A percentile compares a stretch with the other conserved stretches of the same genome.
phyloP scores from a whole-genome alignment of 2,329 filamentous ascomycete genomes.

The Teratosphaeria epicoccoides region DNA sequence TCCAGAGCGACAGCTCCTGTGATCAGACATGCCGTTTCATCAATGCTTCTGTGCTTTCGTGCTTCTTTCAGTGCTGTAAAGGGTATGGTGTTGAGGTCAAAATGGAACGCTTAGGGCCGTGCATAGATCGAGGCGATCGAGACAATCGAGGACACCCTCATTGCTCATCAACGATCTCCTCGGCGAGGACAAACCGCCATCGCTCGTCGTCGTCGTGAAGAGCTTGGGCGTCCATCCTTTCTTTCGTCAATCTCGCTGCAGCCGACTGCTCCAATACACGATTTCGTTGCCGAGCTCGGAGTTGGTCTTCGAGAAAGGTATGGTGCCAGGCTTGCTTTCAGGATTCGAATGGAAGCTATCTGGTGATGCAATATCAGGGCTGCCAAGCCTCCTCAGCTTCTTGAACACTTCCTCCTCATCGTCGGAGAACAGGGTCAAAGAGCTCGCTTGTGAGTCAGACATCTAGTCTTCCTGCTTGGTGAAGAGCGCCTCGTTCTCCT shows the following conservation, averaged over 20 bases:
- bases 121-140: neutral
- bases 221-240: neutral
- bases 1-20: neutral
- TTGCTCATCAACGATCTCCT: neutral
- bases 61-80: neutral
- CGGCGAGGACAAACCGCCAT: neutral
- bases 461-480: conserved; percentile 21
- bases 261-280: neutral
- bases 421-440: neutral
- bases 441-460: neutral
- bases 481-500: conserved; percentile 88
- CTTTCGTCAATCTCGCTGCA: neutral
- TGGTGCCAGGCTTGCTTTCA: neutral
- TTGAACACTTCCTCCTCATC: neutral
- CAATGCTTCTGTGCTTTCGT: neutral
- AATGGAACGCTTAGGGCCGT: conserved; percentile 9
- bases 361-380: neutral
- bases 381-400: neutral
- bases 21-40: neutral
- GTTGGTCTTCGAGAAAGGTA: neutral
- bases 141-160: neutral
- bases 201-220: neutral
- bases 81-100: conserved; percentile 1
- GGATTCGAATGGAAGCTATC: neutral
- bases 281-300: neutral